phyloP scores from a whole-genome alignment of 2,329 filamentous ascomycete genomes.

The Colletotrichum agaves region DNA sequence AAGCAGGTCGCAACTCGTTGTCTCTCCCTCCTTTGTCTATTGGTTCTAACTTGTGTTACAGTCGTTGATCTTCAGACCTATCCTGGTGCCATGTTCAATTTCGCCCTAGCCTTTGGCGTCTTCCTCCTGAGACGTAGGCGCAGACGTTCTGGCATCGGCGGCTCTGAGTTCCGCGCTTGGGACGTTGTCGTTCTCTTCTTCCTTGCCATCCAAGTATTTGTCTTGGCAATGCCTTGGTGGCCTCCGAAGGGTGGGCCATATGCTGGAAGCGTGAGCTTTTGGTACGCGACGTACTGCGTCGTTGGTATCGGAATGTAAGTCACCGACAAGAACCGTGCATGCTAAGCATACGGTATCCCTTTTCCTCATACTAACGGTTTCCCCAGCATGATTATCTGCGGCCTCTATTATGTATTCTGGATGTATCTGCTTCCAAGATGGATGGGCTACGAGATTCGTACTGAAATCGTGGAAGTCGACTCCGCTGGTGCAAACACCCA shows the following conservation, averaged over 20 bases:
- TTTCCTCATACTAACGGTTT: not conserved
- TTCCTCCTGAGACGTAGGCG: slow-evolving; percentile 67
- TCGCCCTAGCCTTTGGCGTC: slow-evolving; percentile 67
- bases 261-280: slow-evolving; percentile 76
- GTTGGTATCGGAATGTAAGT: slow-evolving; percentile 73
- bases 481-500: slow-evolving; percentile 54
- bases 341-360: not conserved
- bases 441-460: slow-evolving; percentile 64
- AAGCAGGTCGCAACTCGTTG: too few relatives aligned
- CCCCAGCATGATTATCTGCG: slow-evolving; percentile 61
- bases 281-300: slow-evolving; percentile 76
- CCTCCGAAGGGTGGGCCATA: slow-evolving; percentile 69
- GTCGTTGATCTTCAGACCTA: slow-evolving; percentile 70
- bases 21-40: too few relatives aligned
- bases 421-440: slow-evolving; percentile 65
- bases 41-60: slow-evolving; percentile 37
- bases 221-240: slow-evolving; percentile 78
- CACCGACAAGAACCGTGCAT: too few relatives aligned
- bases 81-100: slow-evolving; percentile 66
- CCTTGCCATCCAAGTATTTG: slow-evolving; percentile 67
- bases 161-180: slow-evolving; percentile 69
- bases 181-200: slow-evolving; percentile 67
- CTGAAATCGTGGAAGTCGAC: slow-evolving; percentile 63
- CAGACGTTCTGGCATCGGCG: slow-evolving; percentile 58
- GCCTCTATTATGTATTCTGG: slow-evolving; percentile 68